These are phyloP conservation scores for Kodamaea sp. DNA, from an alignment of 1,139 yeast species.

Conservation along the genomic window DNA sequence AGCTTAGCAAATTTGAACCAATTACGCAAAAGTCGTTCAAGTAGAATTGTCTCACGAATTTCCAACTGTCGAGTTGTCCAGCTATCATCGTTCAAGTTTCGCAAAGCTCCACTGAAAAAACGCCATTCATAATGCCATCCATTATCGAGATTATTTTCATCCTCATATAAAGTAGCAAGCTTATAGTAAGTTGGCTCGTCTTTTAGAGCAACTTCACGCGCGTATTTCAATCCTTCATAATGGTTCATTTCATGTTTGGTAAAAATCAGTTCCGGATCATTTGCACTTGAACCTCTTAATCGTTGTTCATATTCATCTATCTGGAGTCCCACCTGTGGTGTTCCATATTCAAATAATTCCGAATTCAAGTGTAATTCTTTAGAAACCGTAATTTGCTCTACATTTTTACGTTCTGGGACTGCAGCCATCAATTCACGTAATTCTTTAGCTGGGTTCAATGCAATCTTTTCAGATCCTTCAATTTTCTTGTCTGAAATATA, in stretches of 20 bases:
- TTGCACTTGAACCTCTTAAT: background rate
- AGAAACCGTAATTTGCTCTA: slow-evolving; percentile 16
- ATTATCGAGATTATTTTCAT: slow-evolving; percentile 27
- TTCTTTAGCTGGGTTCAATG: slow-evolving; percentile 5
- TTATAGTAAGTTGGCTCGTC: slow-evolving; percentile 32
- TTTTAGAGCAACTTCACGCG: slow-evolving; percentile 13
- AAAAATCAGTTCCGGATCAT: background rate
- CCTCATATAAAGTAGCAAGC: slow-evolving; percentile 28
- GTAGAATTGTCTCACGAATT: slow-evolving; percentile 20
- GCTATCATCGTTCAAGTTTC: slow-evolving; percentile 18
- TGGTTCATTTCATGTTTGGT: slow-evolving; percentile 23
- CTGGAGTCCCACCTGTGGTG: slow-evolving; percentile 18
- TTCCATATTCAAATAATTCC: slow-evolving; percentile 22
- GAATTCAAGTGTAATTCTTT: slow-evolving; percentile 19
- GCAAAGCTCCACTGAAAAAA: slow-evolving; percentile 19
- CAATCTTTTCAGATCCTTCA: background rate
- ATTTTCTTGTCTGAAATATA: slow-evolving; percentile 13
- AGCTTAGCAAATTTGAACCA: slow-evolving; percentile 36
- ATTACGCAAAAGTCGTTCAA: slow-evolving; percentile 30
- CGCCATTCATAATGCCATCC: slow-evolving; percentile 27
- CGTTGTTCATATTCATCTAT: slow-evolving; percentile 19
- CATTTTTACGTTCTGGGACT: slow-evolving; percentile 7
- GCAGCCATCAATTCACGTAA: slow-evolving; percentile 6
- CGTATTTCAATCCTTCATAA: slow-evolving; percentile 23
- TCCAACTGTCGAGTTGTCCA: slow-evolving; percentile 16